Percentiles rank a stretch among this genome's conserved stretches.
Evolutionary conservation across 306 rosid genomes (phyloP).

Genomic region (Sicyos baderoa): DNA sequence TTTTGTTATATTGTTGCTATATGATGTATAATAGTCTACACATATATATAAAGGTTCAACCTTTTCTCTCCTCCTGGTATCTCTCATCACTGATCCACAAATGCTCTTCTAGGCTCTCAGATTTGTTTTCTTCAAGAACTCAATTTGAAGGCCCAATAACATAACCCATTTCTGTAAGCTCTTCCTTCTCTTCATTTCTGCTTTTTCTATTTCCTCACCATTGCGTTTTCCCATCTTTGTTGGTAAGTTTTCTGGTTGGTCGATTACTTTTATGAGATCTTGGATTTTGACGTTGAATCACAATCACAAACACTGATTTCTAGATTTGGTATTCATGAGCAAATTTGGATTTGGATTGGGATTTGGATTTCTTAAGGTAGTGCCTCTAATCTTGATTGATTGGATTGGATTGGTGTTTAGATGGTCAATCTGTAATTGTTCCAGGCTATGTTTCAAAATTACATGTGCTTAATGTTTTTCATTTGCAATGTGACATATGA

Average conservation of each 20-base stretch:
- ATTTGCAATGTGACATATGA: constrained; percentile 1
- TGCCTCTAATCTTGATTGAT: neutral
- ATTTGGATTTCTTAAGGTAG: neutral
- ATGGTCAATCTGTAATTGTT: neutral
- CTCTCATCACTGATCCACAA: constrained; percentile 6
- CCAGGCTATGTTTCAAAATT: neutral
- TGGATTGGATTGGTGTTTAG: neutral
- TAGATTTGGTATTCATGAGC: neutral
- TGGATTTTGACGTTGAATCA: neutral
- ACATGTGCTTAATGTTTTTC: neutral
- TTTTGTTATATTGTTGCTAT: neutral
- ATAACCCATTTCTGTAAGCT: constrained; percentile 30
- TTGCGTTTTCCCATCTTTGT: constrained; percentile 2
- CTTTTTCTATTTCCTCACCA: constrained; percentile 2
- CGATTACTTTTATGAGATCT: constrained; percentile 10
- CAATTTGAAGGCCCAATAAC: neutral
- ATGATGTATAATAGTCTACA: neutral
- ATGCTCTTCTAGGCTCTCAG: constrained; percentile 30
- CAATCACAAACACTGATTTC: neutral
- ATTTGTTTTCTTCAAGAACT: constrained; percentile 26
- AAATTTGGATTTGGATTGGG: neutral
- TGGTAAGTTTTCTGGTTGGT: neutral
- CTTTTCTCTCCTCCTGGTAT: constrained; percentile 7
- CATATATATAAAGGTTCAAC: constrained; percentile 22
- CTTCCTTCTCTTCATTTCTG: constrained; percentile 13